Evolutionary conservation across 148 eudicot species (phyloP).

Genomic region (Amaranthus hypochondriacus): DNA sequence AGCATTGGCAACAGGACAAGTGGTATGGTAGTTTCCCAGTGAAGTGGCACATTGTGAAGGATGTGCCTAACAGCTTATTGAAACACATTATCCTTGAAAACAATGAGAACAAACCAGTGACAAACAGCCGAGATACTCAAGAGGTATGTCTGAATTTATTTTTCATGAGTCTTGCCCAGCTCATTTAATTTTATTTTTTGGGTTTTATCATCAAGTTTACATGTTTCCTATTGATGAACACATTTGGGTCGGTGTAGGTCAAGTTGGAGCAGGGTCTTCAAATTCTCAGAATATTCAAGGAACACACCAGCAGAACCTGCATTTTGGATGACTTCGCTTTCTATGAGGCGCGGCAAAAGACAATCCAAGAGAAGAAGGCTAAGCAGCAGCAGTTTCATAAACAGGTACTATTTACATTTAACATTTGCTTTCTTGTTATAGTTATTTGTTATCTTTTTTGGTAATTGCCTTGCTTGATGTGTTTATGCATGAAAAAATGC

Average conservation of each 20-base stretch:
- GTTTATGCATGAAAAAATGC: no score
- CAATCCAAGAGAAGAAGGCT: slow-evolving; percentile 69
- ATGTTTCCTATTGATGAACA: not conserved
- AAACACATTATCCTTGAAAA: slow-evolving; percentile 71
- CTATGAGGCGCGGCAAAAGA: slow-evolving; percentile 66
- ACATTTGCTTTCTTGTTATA: not conserved
- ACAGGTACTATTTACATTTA: slow-evolving; percentile 32
- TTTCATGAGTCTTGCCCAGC: not conserved
- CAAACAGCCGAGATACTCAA: slow-evolving; percentile 86
- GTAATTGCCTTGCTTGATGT: no score
- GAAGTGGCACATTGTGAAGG: slow-evolving; percentile 87
- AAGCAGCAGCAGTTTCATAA: slow-evolving; percentile 57
- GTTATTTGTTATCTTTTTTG: not conserved
- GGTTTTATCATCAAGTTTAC: not conserved
- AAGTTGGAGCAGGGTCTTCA: slow-evolving; percentile 68
- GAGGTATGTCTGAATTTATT: slow-evolving; percentile 40
- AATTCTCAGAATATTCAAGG: slow-evolving; percentile 60
- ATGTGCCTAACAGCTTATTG: slow-evolving; percentile 72
- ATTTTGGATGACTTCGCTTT: slow-evolving; percentile 73
- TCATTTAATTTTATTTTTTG: not conserved
- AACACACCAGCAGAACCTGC: slow-evolving; percentile 47
- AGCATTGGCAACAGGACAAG: slow-evolving; percentile 90
- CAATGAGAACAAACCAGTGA: slow-evolving; percentile 80
- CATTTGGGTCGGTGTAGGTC: slow-evolving; percentile 40
- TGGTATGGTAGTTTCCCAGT: slow-evolving; percentile 77